Conservation (phyloP, 805 yeast species). For the Teunomyces funiuensis region DNA sequence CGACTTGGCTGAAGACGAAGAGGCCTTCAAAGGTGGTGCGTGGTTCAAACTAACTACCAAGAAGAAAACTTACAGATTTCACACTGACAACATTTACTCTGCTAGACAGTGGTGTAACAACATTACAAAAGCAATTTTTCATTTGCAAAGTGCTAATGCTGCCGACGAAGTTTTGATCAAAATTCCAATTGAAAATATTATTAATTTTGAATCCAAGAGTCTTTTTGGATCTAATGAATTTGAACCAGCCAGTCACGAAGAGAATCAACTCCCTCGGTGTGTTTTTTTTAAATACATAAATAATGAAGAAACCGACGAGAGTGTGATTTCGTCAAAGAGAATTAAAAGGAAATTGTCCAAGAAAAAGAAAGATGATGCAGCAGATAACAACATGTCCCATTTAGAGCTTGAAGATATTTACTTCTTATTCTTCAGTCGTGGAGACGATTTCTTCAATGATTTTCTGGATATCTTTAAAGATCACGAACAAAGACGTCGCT, state of each 20-base stretch:
- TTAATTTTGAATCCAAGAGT: conserved; percentile 57
- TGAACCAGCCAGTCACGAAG: conserved; percentile 11
- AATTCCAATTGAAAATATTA: conserved; percentile 68
- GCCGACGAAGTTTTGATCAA: conserved; percentile 74
- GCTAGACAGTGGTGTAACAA: conserved; percentile 82
- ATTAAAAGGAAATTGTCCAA: conserved; percentile 8
- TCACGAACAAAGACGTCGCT: conserved; percentile 5
- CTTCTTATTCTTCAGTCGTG: conserved; percentile 62
- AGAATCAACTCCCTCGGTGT: conserved; percentile 24
- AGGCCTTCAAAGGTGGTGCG: conserved; percentile 21
- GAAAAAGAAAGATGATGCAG: conserved; percentile 8
- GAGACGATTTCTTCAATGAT: conserved; percentile 40
- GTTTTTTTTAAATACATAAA: conserved; percentile 56
- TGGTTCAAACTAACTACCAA: conserved; percentile 64
- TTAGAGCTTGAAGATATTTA: conserved; percentile 58
- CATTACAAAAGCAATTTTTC: conserved; percentile 73
- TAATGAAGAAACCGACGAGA: conserved; percentile 8
- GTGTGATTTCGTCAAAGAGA: neutral
- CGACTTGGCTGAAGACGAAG: conserved; percentile 20
- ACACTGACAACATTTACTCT: conserved; percentile 67
- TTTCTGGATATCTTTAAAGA: conserved; percentile 31
- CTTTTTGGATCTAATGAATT: conserved; percentile 39
- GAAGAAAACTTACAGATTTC: conserved; percentile 58
- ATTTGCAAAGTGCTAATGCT: conserved; percentile 57
- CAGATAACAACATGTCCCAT: neutral